Conservation (phyloP, 495 filamentous ascomycete genomes). For the Chaetomium tenue region DNA sequence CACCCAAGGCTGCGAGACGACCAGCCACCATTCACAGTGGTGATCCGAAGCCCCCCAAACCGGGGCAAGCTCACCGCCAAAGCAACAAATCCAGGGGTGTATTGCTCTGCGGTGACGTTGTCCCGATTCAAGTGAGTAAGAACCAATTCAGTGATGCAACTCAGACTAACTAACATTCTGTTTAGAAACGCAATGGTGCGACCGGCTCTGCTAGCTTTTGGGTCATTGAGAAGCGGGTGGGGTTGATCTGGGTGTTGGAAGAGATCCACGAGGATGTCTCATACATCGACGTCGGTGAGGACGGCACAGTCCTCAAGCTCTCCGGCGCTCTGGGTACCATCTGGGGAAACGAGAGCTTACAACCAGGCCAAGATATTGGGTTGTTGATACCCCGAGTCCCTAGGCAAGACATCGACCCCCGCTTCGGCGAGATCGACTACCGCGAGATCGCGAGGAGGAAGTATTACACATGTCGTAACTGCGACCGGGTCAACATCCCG, state of each 20-base stretch:
- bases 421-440: constrained; percentile 67
- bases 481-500: constrained; percentile 72
- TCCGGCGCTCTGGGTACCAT: constrained; percentile 70
- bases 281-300: constrained; percentile 65
- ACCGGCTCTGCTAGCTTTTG: constrained; percentile 91
- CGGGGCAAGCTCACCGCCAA: constrained; percentile 53
- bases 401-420: constrained; percentile 60
- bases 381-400: constrained; percentile 78
- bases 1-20: constrained; percentile 48
- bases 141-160: not conserved
- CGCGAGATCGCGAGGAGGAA: constrained; percentile 64
- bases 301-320: constrained; percentile 64
- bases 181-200: constrained; percentile 85
- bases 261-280: constrained; percentile 95
- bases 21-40: constrained; percentile 74
- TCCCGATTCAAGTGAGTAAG: constrained; percentile 63
- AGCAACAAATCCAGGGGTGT: constrained; percentile 83
- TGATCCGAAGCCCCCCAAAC: constrained; percentile 61
- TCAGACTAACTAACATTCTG: constrained; percentile 22
- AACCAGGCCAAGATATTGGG: constrained; percentile 66
- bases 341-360: constrained; percentile 70
- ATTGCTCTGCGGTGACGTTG: constrained; percentile 91
- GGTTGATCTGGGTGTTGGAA: constrained; percentile 95
- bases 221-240: constrained; percentile 95
- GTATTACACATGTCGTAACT: constrained; percentile 77